Evolutionary conservation across 2,329 filamentous ascomycete species (phyloP), one percentile per base, ranked within the genome.

Genomic region (Xylaria sp.): DNA sequence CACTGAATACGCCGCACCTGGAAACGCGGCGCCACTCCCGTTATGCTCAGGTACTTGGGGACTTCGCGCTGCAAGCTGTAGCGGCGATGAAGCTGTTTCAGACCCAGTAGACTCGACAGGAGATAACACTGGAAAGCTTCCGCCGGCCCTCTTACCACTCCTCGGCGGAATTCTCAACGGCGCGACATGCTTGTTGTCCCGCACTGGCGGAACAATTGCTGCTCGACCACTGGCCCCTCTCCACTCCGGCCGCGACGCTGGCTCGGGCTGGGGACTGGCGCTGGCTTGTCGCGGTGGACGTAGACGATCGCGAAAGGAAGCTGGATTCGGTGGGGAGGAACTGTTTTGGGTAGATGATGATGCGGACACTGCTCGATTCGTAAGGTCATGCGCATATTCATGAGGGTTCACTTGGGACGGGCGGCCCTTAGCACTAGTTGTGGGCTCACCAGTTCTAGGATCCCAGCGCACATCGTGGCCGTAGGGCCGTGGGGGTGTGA

Each of bases 221-320:
- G 85, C 85, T 71, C 92, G 87, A 32, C 92, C 92, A 76, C 89
- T 93, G 45, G 89, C 88, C 19, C 92, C 92, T 74, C 89, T 90
- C 92, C 92, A 94, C 65, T 89, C 84, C 4, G 89, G 88, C 24
- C 84, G 82, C 6, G 71, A 69, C 24, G 64, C 62, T 39, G 68
- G 47, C 45, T 75, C 73, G n/a, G 72, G 68, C 62, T 75, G 70
- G 30, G 72, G 64, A 50, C 58, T 74, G n/a, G 68, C 71, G 39
- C 73, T 76, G 30, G 73, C 73, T 68, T 82, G 81, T 63, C 78
- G 77, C 63, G 83, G 77, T 67, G 79, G 82, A 62, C 82, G 81
- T 56, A 85, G 77, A 2, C 83, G 80, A n/a, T 84, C 83, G 11
- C 82, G 80, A 69, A 86, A 84, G 8, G 79, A 77, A 36, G 76